Evolutionary conservation across 306 rosid species (phyloP).

Genomic region (Rosa rugosa): DNA sequence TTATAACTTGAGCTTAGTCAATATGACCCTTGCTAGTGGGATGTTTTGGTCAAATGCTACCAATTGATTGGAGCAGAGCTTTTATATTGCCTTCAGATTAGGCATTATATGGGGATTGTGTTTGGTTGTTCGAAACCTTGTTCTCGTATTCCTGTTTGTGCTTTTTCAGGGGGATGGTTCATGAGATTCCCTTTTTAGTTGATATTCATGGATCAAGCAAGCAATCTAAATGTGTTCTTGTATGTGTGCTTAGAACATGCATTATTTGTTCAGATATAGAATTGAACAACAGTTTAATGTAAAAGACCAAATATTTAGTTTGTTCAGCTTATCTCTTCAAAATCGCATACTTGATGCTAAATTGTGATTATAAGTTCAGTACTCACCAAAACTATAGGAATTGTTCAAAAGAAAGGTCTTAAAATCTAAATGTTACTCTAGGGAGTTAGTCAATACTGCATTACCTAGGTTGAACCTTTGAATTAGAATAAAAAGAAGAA

Average conservation of each 20-base stretch:
- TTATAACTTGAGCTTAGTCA: background rate
- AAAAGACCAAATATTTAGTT: background rate
- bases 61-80: background rate
- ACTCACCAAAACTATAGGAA: background rate
- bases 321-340: background rate
- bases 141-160: background rate
- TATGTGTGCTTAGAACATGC: background rate
- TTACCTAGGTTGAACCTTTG: background rate
- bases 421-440: background rate
- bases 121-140: background rate
- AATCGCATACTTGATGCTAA: background rate
- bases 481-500: background rate
- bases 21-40: background rate
- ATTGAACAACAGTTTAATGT: background rate
- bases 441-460: background rate
- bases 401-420: background rate
- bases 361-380: background rate
- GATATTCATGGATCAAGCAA: background rate
- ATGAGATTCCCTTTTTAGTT: background rate
- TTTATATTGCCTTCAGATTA: background rate
- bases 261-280: background rate
- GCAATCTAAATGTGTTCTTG: background rate
- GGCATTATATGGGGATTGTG: background rate
- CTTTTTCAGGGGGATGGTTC: background rate
- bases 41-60: background rate